These are phyloP conservation scores for Podospora pseudopauciseta DNA, from an alignment of 495 filamentous ascomycete genomes.

Conservation along the genomic window DNA sequence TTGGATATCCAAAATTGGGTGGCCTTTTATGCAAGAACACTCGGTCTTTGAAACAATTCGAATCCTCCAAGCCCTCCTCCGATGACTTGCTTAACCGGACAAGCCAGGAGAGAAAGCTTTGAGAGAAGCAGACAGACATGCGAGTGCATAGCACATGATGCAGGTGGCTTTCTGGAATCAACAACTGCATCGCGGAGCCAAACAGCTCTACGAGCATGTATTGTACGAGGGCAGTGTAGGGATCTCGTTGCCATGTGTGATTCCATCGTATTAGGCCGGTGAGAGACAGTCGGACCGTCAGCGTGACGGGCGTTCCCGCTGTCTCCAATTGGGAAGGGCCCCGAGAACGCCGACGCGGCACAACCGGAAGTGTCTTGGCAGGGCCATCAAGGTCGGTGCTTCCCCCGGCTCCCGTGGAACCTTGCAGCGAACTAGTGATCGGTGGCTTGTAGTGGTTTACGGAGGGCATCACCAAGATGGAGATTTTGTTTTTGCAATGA, in stretches of 20 bases:
- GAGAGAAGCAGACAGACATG: background rate
- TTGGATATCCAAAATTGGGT: slow-evolving; percentile 10
- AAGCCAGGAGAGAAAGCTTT: background rate
- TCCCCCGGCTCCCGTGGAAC: background rate
- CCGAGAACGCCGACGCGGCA: slow-evolving; percentile 1
- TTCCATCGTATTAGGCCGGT: background rate
- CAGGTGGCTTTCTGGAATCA: background rate
- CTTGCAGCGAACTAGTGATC: background rate
- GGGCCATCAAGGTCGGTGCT: slow-evolving; percentile 8
- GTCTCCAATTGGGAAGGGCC: background rate
- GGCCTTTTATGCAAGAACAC: slow-evolving; percentile 10
- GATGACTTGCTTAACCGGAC: slow-evolving; percentile 5
- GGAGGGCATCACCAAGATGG: background rate
- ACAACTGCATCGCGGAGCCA: background rate
- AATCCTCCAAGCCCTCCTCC: slow-evolving; percentile 7
- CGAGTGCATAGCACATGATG: background rate
- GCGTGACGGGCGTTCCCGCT: slow-evolving; percentile 4
- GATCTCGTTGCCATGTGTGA: slow-evolving; percentile 1
- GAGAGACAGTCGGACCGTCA: slow-evolving; percentile 8
- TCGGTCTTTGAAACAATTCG: slow-evolving; percentile 11
- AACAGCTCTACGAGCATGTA: background rate
- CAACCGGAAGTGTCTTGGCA: background rate
- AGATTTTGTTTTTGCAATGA: background rate
- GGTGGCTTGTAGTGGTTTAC: background rate
- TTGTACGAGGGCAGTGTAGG: background rate